Conservation (phyloP, 2,329 filamentous ascomycete genomes). For the Cordyceps militaris region DNA sequence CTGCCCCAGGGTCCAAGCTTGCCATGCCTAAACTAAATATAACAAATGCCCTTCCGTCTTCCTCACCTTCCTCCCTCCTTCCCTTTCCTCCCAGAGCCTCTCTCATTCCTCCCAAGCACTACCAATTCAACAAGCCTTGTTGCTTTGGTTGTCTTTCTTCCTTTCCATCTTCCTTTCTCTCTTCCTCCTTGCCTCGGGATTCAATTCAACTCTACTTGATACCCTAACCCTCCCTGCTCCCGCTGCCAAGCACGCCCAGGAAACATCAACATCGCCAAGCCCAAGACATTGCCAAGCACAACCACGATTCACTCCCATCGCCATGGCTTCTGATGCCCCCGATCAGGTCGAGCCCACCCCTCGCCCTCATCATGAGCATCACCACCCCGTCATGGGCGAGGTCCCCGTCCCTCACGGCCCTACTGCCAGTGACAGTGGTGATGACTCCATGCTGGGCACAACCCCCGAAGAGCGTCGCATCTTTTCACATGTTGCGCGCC, state of each 20-base stretch:
- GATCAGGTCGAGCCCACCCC: slow-evolving; percentile 4
- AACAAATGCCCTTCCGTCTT: not conserved
- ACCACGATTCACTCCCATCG: not conserved
- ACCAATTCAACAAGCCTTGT: not conserved
- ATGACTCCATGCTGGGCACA: slow-evolving; percentile 35
- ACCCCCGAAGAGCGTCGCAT: slow-evolving; percentile 48
- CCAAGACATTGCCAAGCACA: not conserved
- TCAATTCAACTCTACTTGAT: not conserved
- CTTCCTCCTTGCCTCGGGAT: not conserved
- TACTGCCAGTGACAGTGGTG: slow-evolving; percentile 40
- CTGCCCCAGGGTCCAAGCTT: not conserved
- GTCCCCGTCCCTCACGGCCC: slow-evolving; percentile 48
- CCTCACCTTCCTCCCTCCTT: not conserved
- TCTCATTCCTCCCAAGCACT: slow-evolving; percentile 1
- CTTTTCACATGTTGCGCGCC: slow-evolving; percentile 75
- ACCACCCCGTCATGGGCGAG: slow-evolving; percentile 40
- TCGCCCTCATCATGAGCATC: slow-evolving; percentile 22
- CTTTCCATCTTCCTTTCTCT: not conserved
- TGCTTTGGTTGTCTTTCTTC: not conserved
- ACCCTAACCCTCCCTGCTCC: not conserved
- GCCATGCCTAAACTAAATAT: not conserved
- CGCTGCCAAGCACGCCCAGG: not conserved
- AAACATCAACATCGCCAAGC: not conserved
- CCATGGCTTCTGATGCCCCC: not conserved
- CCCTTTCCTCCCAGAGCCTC: slow-evolving; percentile 3